Evolutionary conservation across 345 rosid genomes (phyloP), one percentile per base, ranked within the genome.

Genomic region (Rhizophora mangle): DNA sequence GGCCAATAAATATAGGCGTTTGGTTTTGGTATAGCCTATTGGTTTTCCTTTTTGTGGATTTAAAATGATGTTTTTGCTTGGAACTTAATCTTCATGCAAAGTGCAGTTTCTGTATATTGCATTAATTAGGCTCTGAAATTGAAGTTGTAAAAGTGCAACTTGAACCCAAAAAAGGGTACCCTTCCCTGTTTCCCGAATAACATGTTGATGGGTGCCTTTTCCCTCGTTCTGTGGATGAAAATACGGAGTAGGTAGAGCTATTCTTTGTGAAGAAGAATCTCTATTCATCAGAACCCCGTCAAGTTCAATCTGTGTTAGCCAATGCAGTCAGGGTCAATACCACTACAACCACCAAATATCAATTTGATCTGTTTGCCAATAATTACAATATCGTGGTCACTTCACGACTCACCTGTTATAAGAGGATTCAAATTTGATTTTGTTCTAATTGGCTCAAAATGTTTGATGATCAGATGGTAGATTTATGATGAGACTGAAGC

Each of bases 401-500:
- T 43, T 43, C 49, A 43, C 18, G 19, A 15, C 19, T 43, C 49
- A 15, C 49, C 18, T 43, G 49, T 13, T 43, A 13, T 11, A 13
- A 51, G 31, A 21, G 7, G 39, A 19, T 16, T 59, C 34, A 34
- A 5, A 31, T 30, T 47, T 13, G 22, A 8, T 2, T 51, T 31
- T 18, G 63, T 11, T 34, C 22, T 27, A 55, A 27, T 64, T 65
- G 11, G 10, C 18, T 36, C 63, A 36, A 43, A 9, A 37, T 55
- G n/a, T 62, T 27, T 70, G 22, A 47, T 72, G 67, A 49, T 58
- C 74, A 91, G 98, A 94, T 83, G 98, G 97, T 26, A 84, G 96
- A 75, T 94, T 94, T 79, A 94, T 94, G 98, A 94, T 94, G 96
- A 89, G 98, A 75, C 64, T 94, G 68, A 94, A 94, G 84, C 82